Conservation (phyloP, 2,329 filamentous ascomycete genomes). For the Cordyceps tenuipes region DNA sequence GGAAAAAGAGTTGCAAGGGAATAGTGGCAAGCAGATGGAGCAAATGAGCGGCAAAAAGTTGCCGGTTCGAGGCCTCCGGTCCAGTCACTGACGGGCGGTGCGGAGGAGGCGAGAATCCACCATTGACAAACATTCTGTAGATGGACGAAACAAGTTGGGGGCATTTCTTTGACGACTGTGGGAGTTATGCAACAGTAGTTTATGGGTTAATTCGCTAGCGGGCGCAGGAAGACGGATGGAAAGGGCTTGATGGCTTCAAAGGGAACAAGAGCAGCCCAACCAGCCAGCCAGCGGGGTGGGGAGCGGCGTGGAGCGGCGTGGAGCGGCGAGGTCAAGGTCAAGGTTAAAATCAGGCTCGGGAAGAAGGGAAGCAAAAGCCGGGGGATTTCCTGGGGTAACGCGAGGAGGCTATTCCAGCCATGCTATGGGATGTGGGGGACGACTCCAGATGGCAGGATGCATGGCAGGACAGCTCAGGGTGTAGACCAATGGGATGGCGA, state of each 20-base stretch:
- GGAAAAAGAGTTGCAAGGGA: not conserved
- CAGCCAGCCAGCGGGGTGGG: too few relatives aligned
- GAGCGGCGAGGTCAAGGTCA: not conserved
- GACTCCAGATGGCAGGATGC: not conserved
- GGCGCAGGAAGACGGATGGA: too few relatives aligned
- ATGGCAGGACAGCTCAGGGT: not conserved
- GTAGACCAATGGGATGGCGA: not conserved
- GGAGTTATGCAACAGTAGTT: too few relatives aligned
- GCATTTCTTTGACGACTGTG: too few relatives aligned
- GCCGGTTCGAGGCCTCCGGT: constrained; percentile 7
- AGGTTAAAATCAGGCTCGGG: not conserved
- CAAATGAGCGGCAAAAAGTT: constrained; percentile 1
- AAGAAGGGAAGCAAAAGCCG: not conserved
- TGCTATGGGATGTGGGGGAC: not conserved
- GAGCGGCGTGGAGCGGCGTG: too few relatives aligned
- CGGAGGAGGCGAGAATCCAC: constrained; percentile 1
- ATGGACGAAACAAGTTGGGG: too few relatives aligned
- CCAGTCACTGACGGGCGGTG: not conserved
- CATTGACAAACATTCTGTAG: not conserved
- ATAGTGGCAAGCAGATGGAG: not conserved
- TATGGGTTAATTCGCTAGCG: too few relatives aligned
- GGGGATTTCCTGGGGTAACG: not conserved
- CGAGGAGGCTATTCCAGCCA: not conserved
- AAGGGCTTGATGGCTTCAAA: too few relatives aligned
- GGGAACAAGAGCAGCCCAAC: too few relatives aligned